Conservation (phyloP, 2,329 filamentous ascomycete genomes). For the Neocatenulostroma microsporum region DNA sequence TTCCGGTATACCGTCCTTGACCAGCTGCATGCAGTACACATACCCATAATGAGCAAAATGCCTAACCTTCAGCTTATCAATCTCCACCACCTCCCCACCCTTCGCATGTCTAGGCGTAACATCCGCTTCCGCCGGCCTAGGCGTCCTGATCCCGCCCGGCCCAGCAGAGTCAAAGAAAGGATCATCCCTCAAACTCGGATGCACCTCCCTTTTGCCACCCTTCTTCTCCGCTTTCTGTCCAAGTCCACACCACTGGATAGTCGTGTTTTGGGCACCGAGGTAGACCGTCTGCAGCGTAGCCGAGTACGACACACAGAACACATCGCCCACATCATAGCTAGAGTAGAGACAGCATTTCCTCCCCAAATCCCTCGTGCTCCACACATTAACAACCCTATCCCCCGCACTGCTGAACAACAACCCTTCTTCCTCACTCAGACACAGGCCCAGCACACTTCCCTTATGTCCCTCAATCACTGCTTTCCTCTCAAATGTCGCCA, state of each 20-base stretch:
- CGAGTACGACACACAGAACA: constrained; percentile 92
- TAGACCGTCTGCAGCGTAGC: constrained; percentile 72
- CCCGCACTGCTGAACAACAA: constrained; percentile 88
- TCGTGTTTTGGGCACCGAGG: constrained; percentile 87
- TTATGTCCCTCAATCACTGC: constrained; percentile 79
- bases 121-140: constrained; percentile 56
- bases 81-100: constrained; percentile 65
- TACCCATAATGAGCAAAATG: constrained; percentile 95
- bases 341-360: constrained; percentile 87
- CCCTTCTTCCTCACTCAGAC: constrained; percentile 64
- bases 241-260: constrained; percentile 77
- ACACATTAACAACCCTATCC: constrained; percentile 90
- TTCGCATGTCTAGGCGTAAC: constrained; percentile 41
- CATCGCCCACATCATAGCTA: constrained; percentile 86
- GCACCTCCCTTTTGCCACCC: constrained; percentile 31
- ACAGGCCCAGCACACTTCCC: constrained; percentile 80
- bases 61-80: constrained; percentile 68
- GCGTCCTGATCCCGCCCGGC: constrained; percentile 71
- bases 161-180: constrained; percentile 90
- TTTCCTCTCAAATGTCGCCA: constrained; percentile 77
- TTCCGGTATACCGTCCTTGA: constrained; percentile 61
- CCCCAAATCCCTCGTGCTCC: constrained; percentile 69
- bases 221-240: background rate
- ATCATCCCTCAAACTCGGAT: constrained; percentile 74
- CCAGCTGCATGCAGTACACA: constrained; percentile 90